Conservation (phyloP, 148 eudicot species). For the Linanthus parryae region DNA sequence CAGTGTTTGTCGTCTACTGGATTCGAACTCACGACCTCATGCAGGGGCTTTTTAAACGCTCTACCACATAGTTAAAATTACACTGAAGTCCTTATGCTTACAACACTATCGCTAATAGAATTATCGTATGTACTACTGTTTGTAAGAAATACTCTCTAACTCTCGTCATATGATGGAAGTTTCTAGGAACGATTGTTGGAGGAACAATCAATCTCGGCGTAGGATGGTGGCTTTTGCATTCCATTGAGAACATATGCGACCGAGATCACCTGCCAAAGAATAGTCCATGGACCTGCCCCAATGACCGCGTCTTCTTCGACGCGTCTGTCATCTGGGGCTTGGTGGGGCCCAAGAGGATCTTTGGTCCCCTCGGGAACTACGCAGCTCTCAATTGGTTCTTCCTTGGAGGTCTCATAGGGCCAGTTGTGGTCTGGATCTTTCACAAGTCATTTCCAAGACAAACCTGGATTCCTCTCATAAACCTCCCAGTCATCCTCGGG, state of each 20-base stretch:
- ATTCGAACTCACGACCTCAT: too few relatives aligned
- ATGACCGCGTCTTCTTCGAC: slow-evolving; percentile 30
- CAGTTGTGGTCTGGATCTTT: slow-evolving; percentile 19
- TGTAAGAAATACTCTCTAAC: too few relatives aligned
- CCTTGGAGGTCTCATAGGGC: slow-evolving; percentile 23
- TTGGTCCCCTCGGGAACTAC: slow-evolving; percentile 32
- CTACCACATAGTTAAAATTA: too few relatives aligned
- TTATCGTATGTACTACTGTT: too few relatives aligned
- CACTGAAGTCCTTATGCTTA: too few relatives aligned
- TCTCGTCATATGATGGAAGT: slow-evolving; percentile 8
- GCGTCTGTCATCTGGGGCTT: slow-evolving; percentile 54
- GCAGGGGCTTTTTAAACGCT: too few relatives aligned
- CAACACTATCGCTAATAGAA: too few relatives aligned
- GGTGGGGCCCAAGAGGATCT: slow-evolving; percentile 35
- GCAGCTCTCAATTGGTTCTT: slow-evolving; percentile 35
- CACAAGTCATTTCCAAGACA: slow-evolving; percentile 27
- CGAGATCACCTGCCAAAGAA: slow-evolving; percentile 13
- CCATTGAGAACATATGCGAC: slow-evolving; percentile 28
- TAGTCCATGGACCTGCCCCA: slow-evolving; percentile 46
- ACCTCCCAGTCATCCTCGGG: slow-evolving; percentile 35
- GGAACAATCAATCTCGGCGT: slow-evolving; percentile 32
- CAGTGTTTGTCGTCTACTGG: too few relatives aligned
- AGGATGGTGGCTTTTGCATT: slow-evolving; percentile 30
- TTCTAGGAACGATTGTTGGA: slow-evolving; percentile 31
- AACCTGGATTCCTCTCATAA: slow-evolving; percentile 34